Conservation (phyloP, 108 stramenopile species). For the Epithemia pelagica region DNA sequence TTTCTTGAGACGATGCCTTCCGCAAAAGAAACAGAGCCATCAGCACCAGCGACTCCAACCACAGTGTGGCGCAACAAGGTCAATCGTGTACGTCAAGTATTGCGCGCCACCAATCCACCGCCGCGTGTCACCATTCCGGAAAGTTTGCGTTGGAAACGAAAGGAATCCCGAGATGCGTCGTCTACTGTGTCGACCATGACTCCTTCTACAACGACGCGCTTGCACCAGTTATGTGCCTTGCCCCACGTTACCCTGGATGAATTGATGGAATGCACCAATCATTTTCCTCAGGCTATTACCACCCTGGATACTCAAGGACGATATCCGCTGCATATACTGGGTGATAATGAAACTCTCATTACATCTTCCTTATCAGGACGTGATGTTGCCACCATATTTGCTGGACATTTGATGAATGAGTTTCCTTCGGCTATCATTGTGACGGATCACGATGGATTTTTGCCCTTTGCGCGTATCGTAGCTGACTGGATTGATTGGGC, state of each 20-base stretch:
- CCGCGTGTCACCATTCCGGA: no score
- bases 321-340: conserved; percentile 12
- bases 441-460: conserved; percentile 4
- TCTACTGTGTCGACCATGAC: no score
- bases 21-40: no score
- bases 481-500: conserved; percentile 17
- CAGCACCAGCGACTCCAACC: no score
- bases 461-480: conserved; percentile 16
- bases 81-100: no score
- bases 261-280: background rate
- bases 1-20: no score
- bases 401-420: conserved; percentile 8
- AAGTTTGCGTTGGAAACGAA: no score
- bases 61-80: no score
- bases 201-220: background rate
- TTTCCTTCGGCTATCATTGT: conserved; percentile 15
- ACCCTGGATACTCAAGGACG: background rate
- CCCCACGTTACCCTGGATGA: background rate
- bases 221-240: conserved; percentile 3
- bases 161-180: no score
- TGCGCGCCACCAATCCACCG: no score
- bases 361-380: background rate
- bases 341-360: conserved; percentile 9
- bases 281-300: background rate
- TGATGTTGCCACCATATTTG: conserved; percentile 5